phyloP scores from a whole-genome alignment of 352 stramenopile genomes.

The Elongisporangium senticosum region DNA sequence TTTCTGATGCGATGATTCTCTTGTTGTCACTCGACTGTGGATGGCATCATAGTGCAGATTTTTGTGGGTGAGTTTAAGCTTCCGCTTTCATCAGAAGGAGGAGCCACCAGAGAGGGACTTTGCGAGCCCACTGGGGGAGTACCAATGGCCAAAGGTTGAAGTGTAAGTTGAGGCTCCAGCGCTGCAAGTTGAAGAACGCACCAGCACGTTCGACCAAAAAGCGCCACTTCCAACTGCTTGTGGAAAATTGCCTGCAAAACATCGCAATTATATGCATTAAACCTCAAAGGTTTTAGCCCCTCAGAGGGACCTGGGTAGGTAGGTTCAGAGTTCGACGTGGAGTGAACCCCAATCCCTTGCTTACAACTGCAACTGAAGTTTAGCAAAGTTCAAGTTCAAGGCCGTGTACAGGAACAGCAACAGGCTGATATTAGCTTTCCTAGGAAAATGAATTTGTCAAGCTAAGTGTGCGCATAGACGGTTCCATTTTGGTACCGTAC shows the following conservation, averaged over 20 bases:
- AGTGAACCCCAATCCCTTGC: conserved; percentile 2
- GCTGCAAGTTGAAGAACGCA: neutral
- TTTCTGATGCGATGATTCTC: neutral
- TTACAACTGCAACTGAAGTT: conserved; percentile 21
- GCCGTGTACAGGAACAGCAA: neutral
- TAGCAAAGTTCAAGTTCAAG: conserved; percentile 25
- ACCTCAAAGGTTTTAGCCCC: neutral
- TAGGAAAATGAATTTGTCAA: conserved; percentile 1
- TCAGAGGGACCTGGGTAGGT: neutral
- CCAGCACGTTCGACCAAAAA: neutral
- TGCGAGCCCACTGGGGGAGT: neutral
- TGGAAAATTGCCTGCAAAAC: neutral
- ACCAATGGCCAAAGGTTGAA: neutral
- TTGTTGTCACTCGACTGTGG: neutral
- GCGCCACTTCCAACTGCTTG: neutral
- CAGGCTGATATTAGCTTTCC: neutral
- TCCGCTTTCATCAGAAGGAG: neutral
- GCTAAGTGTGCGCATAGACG: neutral
- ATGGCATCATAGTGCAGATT: neutral
- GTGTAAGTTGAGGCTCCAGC: neutral
- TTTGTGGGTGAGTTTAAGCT: neutral
- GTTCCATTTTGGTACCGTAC: neutral
- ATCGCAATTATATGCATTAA: neutral
- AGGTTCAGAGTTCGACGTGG: conserved; percentile 1
- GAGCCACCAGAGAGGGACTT: neutral